Conservation (phyloP, 257 asterid species). For the Verbascum thapsus region DNA sequence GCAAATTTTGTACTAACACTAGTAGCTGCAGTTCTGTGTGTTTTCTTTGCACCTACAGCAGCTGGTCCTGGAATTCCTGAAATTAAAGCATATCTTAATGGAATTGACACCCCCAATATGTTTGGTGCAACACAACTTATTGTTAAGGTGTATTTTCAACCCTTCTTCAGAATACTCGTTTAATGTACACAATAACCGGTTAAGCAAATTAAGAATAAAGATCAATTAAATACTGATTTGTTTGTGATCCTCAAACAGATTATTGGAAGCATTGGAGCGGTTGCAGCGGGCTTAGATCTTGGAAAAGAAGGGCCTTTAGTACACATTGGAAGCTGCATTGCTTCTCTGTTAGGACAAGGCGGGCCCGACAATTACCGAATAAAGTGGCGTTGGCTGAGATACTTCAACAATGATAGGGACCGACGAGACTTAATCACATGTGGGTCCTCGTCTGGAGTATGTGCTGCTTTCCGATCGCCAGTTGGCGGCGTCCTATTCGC, state of each 20-base stretch:
- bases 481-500: constrained; percentile 89
- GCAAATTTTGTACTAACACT: constrained; percentile 62
- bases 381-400: constrained; percentile 84
- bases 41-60: constrained; percentile 87
- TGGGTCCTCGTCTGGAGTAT: constrained; percentile 82
- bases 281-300: constrained; percentile 84
- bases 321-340: constrained; percentile 83
- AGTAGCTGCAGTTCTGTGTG: constrained; percentile 71
- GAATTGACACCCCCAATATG: constrained; percentile 91
- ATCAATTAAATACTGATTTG: constrained; percentile 21
- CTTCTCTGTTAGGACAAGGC: constrained; percentile 88
- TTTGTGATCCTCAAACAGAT: constrained; percentile 47
- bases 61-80: constrained; percentile 97
- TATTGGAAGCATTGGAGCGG: constrained; percentile 92
- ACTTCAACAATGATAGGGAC: constrained; percentile 91
- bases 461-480: constrained; percentile 94
- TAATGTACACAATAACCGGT: not conserved
- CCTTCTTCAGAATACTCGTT: not conserved
- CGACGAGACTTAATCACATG: constrained; percentile 82
- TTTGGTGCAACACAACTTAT: constrained; percentile 79
- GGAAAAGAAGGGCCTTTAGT: constrained; percentile 96
- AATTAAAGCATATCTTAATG: constrained; percentile 91
- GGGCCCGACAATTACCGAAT: constrained; percentile 76
- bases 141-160: constrained; percentile 60
- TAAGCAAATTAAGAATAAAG: too few relatives aligned